Base-by-base conservation (phyloP, 805 yeast genomes). In the Zygotorulaspora danielsina region DNA sequence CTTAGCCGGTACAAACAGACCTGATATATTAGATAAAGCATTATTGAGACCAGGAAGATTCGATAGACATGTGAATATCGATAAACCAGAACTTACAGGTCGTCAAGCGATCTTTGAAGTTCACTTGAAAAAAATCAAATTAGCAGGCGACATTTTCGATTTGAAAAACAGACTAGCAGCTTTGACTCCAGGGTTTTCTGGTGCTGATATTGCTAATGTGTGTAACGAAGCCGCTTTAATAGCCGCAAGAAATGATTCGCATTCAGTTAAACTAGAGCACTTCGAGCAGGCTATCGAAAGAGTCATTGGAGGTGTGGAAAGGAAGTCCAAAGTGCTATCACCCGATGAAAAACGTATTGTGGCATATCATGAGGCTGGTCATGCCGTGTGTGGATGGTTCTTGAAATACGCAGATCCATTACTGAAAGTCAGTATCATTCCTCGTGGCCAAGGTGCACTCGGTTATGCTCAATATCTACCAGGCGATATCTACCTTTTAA, bases 281-380 rank as follows among this genome's bases (percentile, higher is more conserved):
- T 94, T 93, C 60, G 99, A 93, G 64, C 81, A 80, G 58, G 97
- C 98, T 6, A 93, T 93, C 50, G 98, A 94, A 66, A 79, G 99
- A 59, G 97, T 90, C 30, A 85, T 89, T 64, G 97, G 94, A 21
- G 99, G 99, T 26, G 70, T 93, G 46, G 97, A 90, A 64, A 85
- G 85, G 71, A 90, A 87, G 65, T 76, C 89, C 11, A 81, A 83
- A 55, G 75, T 93, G 10, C 70, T 94, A 45, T 78, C 87, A 2
- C 82, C 87, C 1, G 89, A 83, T 44, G 97, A 94, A 59, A 86
- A 88, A 66, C 78, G 72, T 46, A 79, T 87, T 19, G 96, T 94
- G 41, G 98, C 98, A 1, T 93, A 84, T 56, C 98, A 94, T 61
- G 99, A 93, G 64, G 98, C 99, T 3, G 99, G 98, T 3, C 98